Base-by-base conservation (phyloP, 1,139 yeast genomes). In the Candida sp. region DNA sequence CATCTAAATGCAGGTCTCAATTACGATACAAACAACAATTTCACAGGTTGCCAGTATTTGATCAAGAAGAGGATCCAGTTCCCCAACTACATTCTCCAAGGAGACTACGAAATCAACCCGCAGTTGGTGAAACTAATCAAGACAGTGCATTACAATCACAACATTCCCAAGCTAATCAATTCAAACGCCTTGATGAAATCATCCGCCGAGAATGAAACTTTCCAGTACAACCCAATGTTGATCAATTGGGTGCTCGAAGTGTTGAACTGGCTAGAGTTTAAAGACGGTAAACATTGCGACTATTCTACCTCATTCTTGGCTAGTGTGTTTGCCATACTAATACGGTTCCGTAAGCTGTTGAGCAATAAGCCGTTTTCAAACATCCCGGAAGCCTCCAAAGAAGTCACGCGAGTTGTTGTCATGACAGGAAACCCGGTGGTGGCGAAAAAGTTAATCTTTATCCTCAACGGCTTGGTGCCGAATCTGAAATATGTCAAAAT, bases 381-480 rank as follows among this genome's bases (percentile, higher is more conserved):
- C 42, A 58, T 57, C 9, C 55, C 56, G 5, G 51, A 42, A 11
- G 50, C 57, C 23, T 50, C 59, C 2, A 67, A 69, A 33, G 79
- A 76, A 46, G 62, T 75, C 3, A 70, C 81, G 4, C 70, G 88
- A 49, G 70, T 84, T 0, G 84, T 83, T 3, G 70, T 84, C 4
- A 75, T 83, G 80, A 83, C 88, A 0, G 82, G 85, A 5, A 84
- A 84, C 58, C 83, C 85, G 25, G 79, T 79, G 30, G 86, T 84
- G 7, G 87, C 88, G 0, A 84, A 83, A 58, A 83, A 83, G 60
- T 66, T 84, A 51, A 68, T 84, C 0, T 84, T 83, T 52, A 80
- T 84, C 7, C 57, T 84, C 12, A 76, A 83, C 51, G 88, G 84
- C 0, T 57, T 83, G 35, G 64, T 80, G 7, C 77, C 80, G 1